Evolutionary conservation across 2,329 filamentous ascomycete genomes (phyloP), one percentile per base, ranked within the genome.

Genomic region (Byssochlamys sp.): DNA sequence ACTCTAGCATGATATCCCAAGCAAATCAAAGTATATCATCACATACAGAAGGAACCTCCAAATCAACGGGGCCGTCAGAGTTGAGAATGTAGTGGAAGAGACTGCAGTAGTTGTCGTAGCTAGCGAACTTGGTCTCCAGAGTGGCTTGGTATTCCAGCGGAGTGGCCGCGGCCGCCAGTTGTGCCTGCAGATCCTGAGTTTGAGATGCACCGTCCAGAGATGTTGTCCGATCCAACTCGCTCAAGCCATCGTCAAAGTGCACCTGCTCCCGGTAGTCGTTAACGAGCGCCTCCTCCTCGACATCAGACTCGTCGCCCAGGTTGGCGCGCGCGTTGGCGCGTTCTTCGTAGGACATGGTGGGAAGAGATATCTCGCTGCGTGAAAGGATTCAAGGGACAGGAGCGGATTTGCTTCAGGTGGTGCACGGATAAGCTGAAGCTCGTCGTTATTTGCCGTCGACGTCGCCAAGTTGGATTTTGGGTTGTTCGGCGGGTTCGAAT

Each of bases 71-170:
- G n/a, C 94, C 94, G 66, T 97, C 94, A 54, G 92, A 97, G 84
- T 99, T 99, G 73, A 99, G 81, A 75, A 99, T 96, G 78, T 90
- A 97, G 80, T 99, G 94, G 81, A 99, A 99, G 68, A 99, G 81
- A 77, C 90, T 96, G 86, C 94, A 99, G 84, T 99, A 99, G 74
- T 90, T 90, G 80, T 99, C 94, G 82, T 99, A 99, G 80, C 91
- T 96, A 75, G 90, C 87, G 80, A 97, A 96, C 80, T 97, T 97
- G 75, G 90, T 89, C 77, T 97, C 94, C 57, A 99, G 83, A 33
- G 91, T 90, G 53, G 94, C 94, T 71, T 94, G 91, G 77, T 95
- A 97, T 74, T 99, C 94, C 65, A 99, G 82, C 55, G 94, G 94
- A 70, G 94, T 92, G 63, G 94, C 94, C 59, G 94, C 94, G 64